Evolutionary conservation across 768 basidiomycete species (phyloP), one percentile per base, ranked within the genome.

Genomic region (Cystobasidium tubakii): DNA sequence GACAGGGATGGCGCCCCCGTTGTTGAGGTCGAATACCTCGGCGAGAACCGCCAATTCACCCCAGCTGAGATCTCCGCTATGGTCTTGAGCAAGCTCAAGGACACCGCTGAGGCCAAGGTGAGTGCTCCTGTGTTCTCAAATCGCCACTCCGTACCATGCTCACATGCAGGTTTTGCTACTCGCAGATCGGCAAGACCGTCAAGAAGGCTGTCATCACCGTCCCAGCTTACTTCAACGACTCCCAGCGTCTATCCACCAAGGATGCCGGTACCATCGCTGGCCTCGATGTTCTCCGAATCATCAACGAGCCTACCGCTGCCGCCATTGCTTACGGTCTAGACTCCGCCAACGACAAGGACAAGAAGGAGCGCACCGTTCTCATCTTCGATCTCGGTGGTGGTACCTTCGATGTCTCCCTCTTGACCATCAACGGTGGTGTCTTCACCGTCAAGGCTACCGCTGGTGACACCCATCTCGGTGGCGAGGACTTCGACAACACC

Each of bases 51-150:
- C 85, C 90, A 89, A 74, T 98, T 97, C 86, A 92, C 89, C 79
- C 96, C 92, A 70, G 94, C 94, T 84, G 96, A 99, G 84, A 93
- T 99, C 81, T 99, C 96, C n/a, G 90, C 96, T 76, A 99, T 98
- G 96, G 96, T 99, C 79, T 88, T 99, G 79, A 86, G 86, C 77
- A 99, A 99, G 86, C 98, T 99, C 94, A 98, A 96, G 87, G 96
- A 98, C 83, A 96, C 94, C 79, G 92, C 95, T 55, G 96, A 99
- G 85, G 92, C 95, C 77, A 97, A 99, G 84, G 90, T 99, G 78
- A 93, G 72, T 60, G 4, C 4, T 29, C 33, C 57, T 31, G 33
- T 25, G n/a, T 39, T 6, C 39, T 21, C 15, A 7, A 15, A 7
- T 50, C 15, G 19, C 23, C 39, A 29, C 44, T 66, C n/a, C n/a